Evolutionary conservation across 1,284 basidiomycete genomes (phyloP).

Genomic region (Irpex sp.): DNA sequence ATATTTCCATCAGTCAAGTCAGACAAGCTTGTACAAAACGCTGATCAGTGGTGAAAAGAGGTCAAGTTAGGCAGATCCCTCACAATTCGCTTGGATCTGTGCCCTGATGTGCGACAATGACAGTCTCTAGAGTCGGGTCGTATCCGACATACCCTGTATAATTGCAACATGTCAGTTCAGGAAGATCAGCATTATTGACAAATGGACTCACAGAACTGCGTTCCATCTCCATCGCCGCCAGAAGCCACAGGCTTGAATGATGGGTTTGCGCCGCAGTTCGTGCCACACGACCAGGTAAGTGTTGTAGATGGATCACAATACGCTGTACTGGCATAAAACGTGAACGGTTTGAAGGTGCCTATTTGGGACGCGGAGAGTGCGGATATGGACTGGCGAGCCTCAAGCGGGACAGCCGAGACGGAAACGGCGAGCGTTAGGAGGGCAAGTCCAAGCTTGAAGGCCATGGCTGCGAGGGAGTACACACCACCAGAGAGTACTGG

Average conservation of each 20-base stretch:
- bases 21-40: constrained; percentile 34
- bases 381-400: constrained; percentile 30
- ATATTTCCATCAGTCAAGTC: constrained; percentile 53
- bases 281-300: constrained; percentile 55
- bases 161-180: background rate
- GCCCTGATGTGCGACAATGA: constrained; percentile 52
- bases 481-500: background rate
- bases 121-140: constrained; percentile 35
- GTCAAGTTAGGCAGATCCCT: constrained; percentile 9
- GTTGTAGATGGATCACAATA: constrained; percentile 47
- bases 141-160: constrained; percentile 42
- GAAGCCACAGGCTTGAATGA: constrained; percentile 53
- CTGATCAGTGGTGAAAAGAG: constrained; percentile 1
- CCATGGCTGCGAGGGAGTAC: background rate
- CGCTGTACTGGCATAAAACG: constrained; percentile 51
- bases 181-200: background rate
- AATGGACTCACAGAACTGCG: constrained; percentile 40
- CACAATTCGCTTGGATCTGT: constrained; percentile 47
- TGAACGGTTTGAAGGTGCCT: constrained; percentile 46
- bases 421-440: constrained; percentile 17
- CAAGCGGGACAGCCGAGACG: constrained; percentile 14
- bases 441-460: background rate
- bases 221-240: constrained; percentile 52
- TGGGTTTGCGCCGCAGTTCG: constrained; percentile 46
- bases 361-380: constrained; percentile 40